Conservation (phyloP, 2,329 filamentous ascomycete species). For the Helotiales sp. region DNA sequence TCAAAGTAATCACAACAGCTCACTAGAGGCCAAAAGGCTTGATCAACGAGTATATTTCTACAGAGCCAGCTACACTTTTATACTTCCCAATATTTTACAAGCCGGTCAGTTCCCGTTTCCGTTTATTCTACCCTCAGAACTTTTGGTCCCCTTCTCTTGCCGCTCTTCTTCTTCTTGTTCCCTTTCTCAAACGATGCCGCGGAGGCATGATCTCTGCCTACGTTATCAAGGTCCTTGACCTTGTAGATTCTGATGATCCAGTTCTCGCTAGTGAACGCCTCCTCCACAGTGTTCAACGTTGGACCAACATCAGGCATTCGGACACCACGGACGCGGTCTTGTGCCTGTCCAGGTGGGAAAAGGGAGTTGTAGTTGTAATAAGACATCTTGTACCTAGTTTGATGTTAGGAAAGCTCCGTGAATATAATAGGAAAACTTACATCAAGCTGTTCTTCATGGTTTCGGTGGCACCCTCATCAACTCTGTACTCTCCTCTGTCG, state of each 20-base stretch:
- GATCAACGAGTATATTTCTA: constrained; percentile 34
- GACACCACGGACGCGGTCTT: constrained; percentile 83
- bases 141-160: constrained; percentile 71
- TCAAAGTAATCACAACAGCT: constrained; percentile 3
- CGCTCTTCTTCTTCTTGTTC: constrained; percentile 78
- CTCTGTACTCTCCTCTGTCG: constrained; percentile 85
- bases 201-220: constrained; percentile 81
- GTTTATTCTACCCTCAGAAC: constrained; percentile 70
- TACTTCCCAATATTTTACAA: constrained; percentile 32
- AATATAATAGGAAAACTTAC: constrained; percentile 54
- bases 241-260: constrained; percentile 99
- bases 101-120: constrained; percentile 8
- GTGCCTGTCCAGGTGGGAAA: constrained; percentile 87
- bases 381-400: constrained; percentile 95
- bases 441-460: constrained; percentile 99
- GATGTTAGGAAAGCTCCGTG: constrained; percentile 24
- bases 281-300: constrained; percentile 84
- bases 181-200: constrained; percentile 72
- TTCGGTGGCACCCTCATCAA: constrained; percentile 89
- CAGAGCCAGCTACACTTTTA: constrained; percentile 26
- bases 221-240: constrained; percentile 97
- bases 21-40: constrained; percentile 17
- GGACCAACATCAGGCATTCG: constrained; percentile 83
- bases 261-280: constrained; percentile 98
- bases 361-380: constrained; percentile 96